phyloP scores from a whole-genome alignment of 257 asterid genomes.

The Solanum bulbocastanum region DNA sequence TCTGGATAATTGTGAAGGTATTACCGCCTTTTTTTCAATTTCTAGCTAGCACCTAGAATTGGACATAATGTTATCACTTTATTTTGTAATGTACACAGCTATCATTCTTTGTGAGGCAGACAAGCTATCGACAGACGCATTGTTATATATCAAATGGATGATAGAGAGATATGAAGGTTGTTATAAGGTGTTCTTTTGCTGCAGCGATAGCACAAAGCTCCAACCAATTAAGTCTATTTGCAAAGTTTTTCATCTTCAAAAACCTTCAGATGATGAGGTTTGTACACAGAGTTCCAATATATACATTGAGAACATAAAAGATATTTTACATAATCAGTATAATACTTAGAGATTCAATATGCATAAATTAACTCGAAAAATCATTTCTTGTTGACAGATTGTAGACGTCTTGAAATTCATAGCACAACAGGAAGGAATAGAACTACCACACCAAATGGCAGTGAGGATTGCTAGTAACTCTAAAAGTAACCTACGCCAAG shows the following conservation, averaged over 20 bases:
- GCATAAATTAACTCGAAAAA: neutral
- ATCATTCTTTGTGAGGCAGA: constrained; percentile 63
- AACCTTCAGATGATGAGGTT: constrained; percentile 76
- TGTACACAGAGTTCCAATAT: neutral
- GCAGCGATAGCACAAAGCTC: constrained; percentile 67
- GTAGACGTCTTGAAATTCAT: constrained; percentile 52
- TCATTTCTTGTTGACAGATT: constrained; percentile 34
- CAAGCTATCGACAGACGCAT: constrained; percentile 58
- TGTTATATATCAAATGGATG: constrained; percentile 66
- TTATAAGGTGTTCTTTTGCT: constrained; percentile 66
- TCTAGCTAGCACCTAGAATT: neutral
- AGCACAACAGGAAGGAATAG: constrained; percentile 51
- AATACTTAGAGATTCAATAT: neutral
- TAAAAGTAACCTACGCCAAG: constrained; percentile 80
- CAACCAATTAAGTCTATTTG: constrained; percentile 49
- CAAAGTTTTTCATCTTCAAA: constrained; percentile 52
- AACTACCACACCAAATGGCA: constrained; percentile 45
- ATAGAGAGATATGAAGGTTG: constrained; percentile 57
- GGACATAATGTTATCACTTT: neutral
- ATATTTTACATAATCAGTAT: neutral
- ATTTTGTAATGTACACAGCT: constrained; percentile 33
- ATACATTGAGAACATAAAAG: neutral
- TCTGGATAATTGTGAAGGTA: constrained; percentile 50
- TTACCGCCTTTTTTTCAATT: neutral
- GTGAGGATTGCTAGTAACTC: constrained; percentile 48